Percentiles rank a stretch among this genome's conserved stretches.
phyloP scores from a whole-genome alignment of 1,284 basidiomycete species.

The Cryptococcus sp. region DNA sequence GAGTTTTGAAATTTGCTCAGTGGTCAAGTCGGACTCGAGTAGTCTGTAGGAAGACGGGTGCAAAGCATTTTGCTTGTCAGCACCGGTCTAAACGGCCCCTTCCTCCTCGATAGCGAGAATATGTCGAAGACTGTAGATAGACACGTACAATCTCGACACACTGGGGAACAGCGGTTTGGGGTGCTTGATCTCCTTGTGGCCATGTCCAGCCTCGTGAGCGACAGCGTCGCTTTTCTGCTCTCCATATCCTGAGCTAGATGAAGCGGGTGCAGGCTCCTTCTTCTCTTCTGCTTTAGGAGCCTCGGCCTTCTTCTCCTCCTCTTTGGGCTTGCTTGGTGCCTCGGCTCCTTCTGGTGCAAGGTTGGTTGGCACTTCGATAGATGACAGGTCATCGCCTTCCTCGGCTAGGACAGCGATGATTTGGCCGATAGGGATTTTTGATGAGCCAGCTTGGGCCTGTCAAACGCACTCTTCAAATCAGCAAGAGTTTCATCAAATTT shows the following conservation, averaged over 20 bases:
- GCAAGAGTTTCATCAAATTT: conserved; percentile 31
- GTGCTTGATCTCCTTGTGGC: conserved; percentile 42
- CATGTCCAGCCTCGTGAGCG: conserved; percentile 13
- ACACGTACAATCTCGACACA: conserved; percentile 47
- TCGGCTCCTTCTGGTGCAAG: conserved; percentile 56
- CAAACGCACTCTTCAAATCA: not conserved
- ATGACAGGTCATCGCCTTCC: conserved; percentile 91
- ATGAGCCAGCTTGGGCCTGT: conserved; percentile 76
- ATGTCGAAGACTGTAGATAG: no score
- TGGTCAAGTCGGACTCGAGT: conserved; percentile 39
- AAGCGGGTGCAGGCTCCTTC: not conserved
- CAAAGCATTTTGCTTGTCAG: conserved; percentile 3
- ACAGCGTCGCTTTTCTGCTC: not conserved
- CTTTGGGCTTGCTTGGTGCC: conserved; percentile 8
- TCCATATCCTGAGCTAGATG: not conserved
- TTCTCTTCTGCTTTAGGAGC: conserved; percentile 1
- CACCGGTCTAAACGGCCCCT: not conserved
- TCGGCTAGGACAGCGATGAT: conserved; percentile 91
- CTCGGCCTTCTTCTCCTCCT: conserved; percentile 13
- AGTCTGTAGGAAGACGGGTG: conserved; percentile 32
- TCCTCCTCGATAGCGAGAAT: no score
- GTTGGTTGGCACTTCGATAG: conserved; percentile 66
- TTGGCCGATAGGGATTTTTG: conserved; percentile 83
- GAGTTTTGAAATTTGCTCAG: conserved; percentile 53
- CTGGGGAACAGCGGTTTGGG: conserved; percentile 48